Evolutionary conservation across 805 yeast species (phyloP).

Genomic region (Yamadazyma takamatsuzukensis): DNA sequence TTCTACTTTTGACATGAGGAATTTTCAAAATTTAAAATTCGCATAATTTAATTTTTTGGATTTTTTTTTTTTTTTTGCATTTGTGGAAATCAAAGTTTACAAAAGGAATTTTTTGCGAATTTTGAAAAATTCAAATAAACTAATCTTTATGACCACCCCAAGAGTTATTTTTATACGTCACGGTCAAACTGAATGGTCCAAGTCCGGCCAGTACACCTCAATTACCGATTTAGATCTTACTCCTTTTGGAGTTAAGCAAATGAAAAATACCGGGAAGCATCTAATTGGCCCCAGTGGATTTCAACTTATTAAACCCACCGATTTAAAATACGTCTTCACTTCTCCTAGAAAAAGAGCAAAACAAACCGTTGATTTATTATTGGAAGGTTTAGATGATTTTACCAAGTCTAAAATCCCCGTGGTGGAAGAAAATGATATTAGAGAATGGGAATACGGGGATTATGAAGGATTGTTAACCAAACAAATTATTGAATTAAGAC

Average conservation of each 20-base stretch:
- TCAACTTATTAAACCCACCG: conserved; percentile 58
- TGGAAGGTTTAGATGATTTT: conserved; percentile 45
- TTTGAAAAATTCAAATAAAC: no score
- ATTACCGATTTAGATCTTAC: conserved; percentile 79
- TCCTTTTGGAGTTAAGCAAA: conserved; percentile 70
- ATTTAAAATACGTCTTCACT: conserved; percentile 61
- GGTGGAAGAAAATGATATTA: conserved; percentile 60
- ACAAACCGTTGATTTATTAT: conserved; percentile 65
- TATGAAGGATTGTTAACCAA: conserved; percentile 80
- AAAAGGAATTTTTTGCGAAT: no score
- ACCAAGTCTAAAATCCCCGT: conserved; percentile 40
- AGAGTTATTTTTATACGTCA: conserved; percentile 73
- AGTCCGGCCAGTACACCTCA: conserved; percentile 89
- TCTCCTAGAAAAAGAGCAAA: conserved; percentile 83
- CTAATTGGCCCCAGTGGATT: conserved; percentile 55
- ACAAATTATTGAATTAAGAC: conserved; percentile 62
- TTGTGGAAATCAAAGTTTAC: no score
- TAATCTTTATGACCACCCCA: conserved; percentile 42
- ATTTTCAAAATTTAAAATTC: neutral
- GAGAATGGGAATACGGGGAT: conserved; percentile 97
- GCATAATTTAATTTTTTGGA: no score
- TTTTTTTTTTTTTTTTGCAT: no score
- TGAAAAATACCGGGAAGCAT: conserved; percentile 66
- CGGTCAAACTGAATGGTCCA: conserved; percentile 96
- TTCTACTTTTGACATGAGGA: conserved; percentile 36